Conservation (phyloP, 2,329 filamentous ascomycete species). For the Arthrobotrys iridis region DNA sequence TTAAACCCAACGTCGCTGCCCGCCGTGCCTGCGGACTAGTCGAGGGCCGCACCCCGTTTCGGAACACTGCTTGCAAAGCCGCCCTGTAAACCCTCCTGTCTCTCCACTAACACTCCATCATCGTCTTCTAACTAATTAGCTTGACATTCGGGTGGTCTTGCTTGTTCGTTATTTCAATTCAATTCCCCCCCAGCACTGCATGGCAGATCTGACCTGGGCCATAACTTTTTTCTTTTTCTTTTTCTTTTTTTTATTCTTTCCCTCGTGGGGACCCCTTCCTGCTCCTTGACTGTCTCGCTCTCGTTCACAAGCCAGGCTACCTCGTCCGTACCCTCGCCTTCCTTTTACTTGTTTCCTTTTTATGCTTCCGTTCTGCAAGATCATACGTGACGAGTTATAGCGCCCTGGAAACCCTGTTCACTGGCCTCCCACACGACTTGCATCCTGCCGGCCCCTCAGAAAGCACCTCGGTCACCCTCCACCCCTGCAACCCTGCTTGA, state of each 20-base stretch:
- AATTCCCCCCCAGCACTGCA: constrained; percentile 6
- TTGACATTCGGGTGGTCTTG: constrained; percentile 46
- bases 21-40: constrained; percentile 11
- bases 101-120: constrained; percentile 35
- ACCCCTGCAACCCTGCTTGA: constrained; percentile 43
- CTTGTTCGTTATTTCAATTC: constrained; percentile 39
- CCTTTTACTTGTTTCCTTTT: constrained; percentile 54
- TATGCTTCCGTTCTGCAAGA: constrained; percentile 54
- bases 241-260: constrained; percentile 10
- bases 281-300: constrained; percentile 54
- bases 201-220: constrained; percentile 24
- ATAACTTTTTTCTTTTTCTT: constrained; percentile 19
- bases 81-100: constrained; percentile 54
- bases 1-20: constrained; percentile 37
- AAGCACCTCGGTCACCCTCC: constrained; percentile 42
- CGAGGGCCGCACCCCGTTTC: constrained; percentile 36
- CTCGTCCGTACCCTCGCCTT: constrained; percentile 44
- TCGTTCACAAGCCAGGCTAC: constrained; percentile 55
- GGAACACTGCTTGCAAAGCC: constrained; percentile 27
- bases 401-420: constrained; percentile 52
- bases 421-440: constrained; percentile 45
- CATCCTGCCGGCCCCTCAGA: constrained; percentile 41
- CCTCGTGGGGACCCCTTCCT: constrained; percentile 39
- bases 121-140: background rate
- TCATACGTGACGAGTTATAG: constrained; percentile 55